phyloP scores from a whole-genome alignment of 164 flowering plant genomes.

The Chimonanthus praecox region DNA sequence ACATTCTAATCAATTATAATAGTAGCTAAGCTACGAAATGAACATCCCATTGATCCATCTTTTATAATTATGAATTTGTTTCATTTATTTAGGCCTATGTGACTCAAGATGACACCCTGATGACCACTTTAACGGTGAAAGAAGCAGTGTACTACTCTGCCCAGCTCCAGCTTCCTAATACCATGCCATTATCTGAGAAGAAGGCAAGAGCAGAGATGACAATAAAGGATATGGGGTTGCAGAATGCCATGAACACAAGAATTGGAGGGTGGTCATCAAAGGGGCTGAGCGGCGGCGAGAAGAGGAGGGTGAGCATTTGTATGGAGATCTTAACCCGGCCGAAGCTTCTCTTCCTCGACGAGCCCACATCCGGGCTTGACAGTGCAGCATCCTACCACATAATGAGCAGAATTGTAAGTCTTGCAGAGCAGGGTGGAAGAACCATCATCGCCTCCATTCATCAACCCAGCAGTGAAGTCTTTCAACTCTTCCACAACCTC shows the following conservation, averaged over 20 bases:
- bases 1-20: too few species aligned
- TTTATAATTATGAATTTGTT: background rate
- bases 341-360: slow-evolving; percentile 54
- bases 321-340: slow-evolving; percentile 52
- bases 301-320: slow-evolving; percentile 58
- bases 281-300: slow-evolving; percentile 60
- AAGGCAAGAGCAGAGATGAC: slow-evolving; percentile 37
- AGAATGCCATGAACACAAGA: slow-evolving; percentile 35
- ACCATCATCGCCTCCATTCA: slow-evolving; percentile 59
- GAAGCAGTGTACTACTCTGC: slow-evolving; percentile 66
- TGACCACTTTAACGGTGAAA: slow-evolving; percentile 45
- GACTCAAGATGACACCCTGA: slow-evolving; percentile 51
- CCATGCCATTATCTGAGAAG: slow-evolving; percentile 40
- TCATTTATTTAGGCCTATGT: slow-evolving; percentile 44
- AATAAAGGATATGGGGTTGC: slow-evolving; percentile 57
- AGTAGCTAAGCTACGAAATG: too few species aligned
- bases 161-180: slow-evolving; percentile 45
- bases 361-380: slow-evolving; percentile 69
- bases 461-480: slow-evolving; percentile 71
- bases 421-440: slow-evolving; percentile 30
- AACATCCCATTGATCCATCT: background rate
- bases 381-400: slow-evolving; percentile 60
- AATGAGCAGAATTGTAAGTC: slow-evolving; percentile 32
- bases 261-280: slow-evolving; percentile 52
- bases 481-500: slow-evolving; percentile 51